phyloP scores from a whole-genome alignment of 768 basidiomycete species.

The Naganishia kalamii region DNA sequence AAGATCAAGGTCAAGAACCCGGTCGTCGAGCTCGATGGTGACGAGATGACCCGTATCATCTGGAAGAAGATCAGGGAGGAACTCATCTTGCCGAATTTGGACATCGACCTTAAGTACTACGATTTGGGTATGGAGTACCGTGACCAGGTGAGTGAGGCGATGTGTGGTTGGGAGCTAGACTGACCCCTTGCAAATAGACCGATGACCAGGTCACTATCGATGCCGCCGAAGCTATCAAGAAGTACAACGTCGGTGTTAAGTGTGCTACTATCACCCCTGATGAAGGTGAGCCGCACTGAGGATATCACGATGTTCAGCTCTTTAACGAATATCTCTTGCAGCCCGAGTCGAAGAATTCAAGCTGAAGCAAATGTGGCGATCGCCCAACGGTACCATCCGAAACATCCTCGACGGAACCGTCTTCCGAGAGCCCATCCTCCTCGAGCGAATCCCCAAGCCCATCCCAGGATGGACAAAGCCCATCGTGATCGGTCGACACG shows the following conservation, averaged over 20 bases:
- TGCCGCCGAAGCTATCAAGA: slow-evolving; percentile 85
- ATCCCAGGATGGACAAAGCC: slow-evolving; percentile 96
- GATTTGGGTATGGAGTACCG: slow-evolving; percentile 93
- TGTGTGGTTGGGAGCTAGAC: background rate
- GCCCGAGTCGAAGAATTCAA: slow-evolving; percentile 64
- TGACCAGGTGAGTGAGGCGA: slow-evolving; percentile 58
- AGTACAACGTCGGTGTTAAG: slow-evolving; percentile 96
- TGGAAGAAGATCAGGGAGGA: slow-evolving; percentile 97
- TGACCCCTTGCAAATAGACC: slow-evolving; percentile 54
- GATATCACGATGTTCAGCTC: slow-evolving; percentile 4
- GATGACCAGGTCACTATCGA: slow-evolving; percentile 89
- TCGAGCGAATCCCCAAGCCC: slow-evolving; percentile 80
- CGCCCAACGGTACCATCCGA: slow-evolving; percentile 93
- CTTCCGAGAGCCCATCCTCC: slow-evolving; percentile 96
- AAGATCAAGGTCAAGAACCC: slow-evolving; percentile 75
- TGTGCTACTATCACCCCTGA: slow-evolving; percentile 99
- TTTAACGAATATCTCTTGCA: background rate
- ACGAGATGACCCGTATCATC: slow-evolving; percentile 99
- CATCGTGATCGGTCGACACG: slow-evolving; percentile 92
- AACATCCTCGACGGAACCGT: slow-evolving; percentile 98
- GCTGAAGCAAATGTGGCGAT: slow-evolving; percentile 97
- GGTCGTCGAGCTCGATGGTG: slow-evolving; percentile 90
- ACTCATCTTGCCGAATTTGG: slow-evolving; percentile 91
- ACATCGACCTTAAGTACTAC: slow-evolving; percentile 96
- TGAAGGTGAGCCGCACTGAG: slow-evolving; percentile 52